Conservation (phyloP, 2,329 filamentous ascomycete species). For the Fonsecaea pedrosoi region DNA sequence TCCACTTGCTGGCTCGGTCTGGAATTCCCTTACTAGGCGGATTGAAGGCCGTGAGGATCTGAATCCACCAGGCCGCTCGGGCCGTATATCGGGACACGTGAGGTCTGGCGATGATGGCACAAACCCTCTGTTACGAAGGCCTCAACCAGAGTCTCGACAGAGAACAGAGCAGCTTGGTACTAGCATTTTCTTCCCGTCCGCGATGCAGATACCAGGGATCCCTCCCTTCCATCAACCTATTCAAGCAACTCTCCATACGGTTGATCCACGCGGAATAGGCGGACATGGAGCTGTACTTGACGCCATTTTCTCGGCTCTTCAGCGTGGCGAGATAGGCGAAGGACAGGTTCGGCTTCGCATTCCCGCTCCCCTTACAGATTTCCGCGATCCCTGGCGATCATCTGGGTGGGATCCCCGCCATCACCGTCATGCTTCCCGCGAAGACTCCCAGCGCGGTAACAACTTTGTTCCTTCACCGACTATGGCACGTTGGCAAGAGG, state of each 20-base stretch:
- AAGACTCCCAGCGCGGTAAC: slow-evolving; percentile 70
- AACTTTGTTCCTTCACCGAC: slow-evolving; percentile 77
- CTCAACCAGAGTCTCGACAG: slow-evolving; percentile 41
- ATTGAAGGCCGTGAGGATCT: slow-evolving; percentile 42
- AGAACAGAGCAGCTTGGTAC: slow-evolving; percentile 44
- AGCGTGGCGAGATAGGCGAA: slow-evolving; percentile 53
- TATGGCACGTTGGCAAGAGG: slow-evolving; percentile 81
- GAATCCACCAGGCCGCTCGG: slow-evolving; percentile 27
- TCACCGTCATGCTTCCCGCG: slow-evolving; percentile 54
- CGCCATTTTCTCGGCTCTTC: slow-evolving; percentile 63
- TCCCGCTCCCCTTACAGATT: slow-evolving; percentile 32
- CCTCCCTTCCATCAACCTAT: slow-evolving; percentile 22
- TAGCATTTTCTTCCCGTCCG: slow-evolving; percentile 31
- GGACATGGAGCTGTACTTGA: slow-evolving; percentile 48
- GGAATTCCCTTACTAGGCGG: slow-evolving; percentile 57
- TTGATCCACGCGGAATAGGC: slow-evolving; percentile 39
- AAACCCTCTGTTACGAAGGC: slow-evolving; percentile 82
- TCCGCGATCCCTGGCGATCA: slow-evolving; percentile 30
- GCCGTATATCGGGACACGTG: slow-evolving; percentile 47
- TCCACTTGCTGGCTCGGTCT: slow-evolving; percentile 60
- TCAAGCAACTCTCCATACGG: slow-evolving; percentile 27
- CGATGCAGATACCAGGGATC: slow-evolving; percentile 20
- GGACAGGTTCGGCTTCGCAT: slow-evolving; percentile 62
- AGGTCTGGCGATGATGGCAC: slow-evolving; percentile 75
- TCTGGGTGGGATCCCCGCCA: slow-evolving; percentile 59